Conservation (phyloP, 2,329 filamentous ascomycete species). For the Colletotrichum endophyticum region DNA sequence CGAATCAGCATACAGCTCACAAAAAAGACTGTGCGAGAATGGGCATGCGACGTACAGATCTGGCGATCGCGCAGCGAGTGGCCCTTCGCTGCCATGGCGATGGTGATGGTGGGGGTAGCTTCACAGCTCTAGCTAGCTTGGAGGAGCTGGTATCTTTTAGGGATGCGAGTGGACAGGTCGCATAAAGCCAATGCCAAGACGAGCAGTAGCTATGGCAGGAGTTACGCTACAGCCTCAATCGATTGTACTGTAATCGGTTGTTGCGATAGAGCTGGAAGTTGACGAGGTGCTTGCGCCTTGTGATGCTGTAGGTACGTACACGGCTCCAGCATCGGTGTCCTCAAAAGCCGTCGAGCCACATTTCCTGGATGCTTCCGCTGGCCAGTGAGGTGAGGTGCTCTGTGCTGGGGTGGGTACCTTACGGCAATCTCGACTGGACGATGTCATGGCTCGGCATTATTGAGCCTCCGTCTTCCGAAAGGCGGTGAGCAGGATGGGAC, state of each 20-base stretch:
- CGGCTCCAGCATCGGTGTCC: slow-evolving; percentile 20
- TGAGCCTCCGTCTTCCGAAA: slow-evolving; percentile 7
- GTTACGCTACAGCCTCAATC: not conserved
- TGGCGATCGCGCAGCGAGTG: slow-evolving; percentile 56
- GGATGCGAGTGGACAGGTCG: not conserved
- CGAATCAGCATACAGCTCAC: not conserved
- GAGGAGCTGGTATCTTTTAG: not conserved
- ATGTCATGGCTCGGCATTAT: slow-evolving; percentile 12
- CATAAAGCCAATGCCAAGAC: not conserved
- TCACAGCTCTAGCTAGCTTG: slow-evolving; percentile 20
- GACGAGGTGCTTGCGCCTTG: slow-evolving; percentile 3
- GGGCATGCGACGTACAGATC: slow-evolving; percentile 41
- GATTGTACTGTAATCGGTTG: not conserved
- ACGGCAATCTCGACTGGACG: not conserved
- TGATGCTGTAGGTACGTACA: slow-evolving; percentile 13
- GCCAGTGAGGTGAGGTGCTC: not conserved
- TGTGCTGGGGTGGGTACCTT: not conserved
- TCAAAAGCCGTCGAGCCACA: slow-evolving; percentile 20
- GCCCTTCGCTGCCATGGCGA: slow-evolving; percentile 50
- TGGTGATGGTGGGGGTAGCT: slow-evolving; percentile 21
- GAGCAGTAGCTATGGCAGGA: not conserved
- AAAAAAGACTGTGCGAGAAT: not conserved
- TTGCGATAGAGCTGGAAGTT: slow-evolving; percentile 4
- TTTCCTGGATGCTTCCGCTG: slow-evolving; percentile 13
- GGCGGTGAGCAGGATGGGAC: not conserved